Evolutionary conservation across 148 eudicot genomes (phyloP).

Genomic region (Agrostemma githago): DNA sequence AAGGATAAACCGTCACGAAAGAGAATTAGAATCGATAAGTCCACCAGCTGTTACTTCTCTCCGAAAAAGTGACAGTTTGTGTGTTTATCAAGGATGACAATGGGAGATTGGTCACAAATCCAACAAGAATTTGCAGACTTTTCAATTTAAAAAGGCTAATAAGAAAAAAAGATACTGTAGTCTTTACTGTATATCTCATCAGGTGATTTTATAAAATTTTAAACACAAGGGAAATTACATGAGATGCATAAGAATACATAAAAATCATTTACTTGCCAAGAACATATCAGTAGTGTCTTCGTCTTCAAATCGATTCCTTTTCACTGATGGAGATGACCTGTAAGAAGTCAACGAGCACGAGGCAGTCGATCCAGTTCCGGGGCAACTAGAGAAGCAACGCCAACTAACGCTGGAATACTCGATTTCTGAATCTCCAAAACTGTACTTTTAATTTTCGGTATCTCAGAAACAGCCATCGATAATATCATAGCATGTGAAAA

Average conservation of each 20-base stretch:
- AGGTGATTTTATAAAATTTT: neutral
- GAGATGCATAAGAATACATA: neutral
- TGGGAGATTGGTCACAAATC: too few relatives aligned
- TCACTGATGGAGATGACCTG: neutral
- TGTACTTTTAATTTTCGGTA: constrained; percentile 45
- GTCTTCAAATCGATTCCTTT: neutral
- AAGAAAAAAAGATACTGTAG: neutral
- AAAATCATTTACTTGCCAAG: neutral
- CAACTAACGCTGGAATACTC: constrained; percentile 32
- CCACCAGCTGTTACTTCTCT: neutral
- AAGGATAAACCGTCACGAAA: too few relatives aligned
- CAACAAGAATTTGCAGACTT: neutral
- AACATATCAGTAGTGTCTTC: neutral
- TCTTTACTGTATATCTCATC: neutral
- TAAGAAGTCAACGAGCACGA: constrained; percentile 39
- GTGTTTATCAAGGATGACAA: too few relatives aligned
- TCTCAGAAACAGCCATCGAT: constrained; percentile 51
- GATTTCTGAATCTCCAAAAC: constrained; percentile 49
- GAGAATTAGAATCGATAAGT: too few relatives aligned
- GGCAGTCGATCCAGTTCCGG: constrained; percentile 69
- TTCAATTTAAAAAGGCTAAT: neutral
- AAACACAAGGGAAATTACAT: neutral
- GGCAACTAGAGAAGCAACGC: constrained; percentile 55
- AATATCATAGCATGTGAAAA: constrained; percentile 75
- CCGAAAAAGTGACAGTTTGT: too few relatives aligned